A percentile compares a stretch with the other conserved stretches of the same genome.
These are phyloP conservation scores for Gypsophila paniculata DNA, from an alignment of 179 eudicot genomes.

Conservation along the genomic window DNA sequence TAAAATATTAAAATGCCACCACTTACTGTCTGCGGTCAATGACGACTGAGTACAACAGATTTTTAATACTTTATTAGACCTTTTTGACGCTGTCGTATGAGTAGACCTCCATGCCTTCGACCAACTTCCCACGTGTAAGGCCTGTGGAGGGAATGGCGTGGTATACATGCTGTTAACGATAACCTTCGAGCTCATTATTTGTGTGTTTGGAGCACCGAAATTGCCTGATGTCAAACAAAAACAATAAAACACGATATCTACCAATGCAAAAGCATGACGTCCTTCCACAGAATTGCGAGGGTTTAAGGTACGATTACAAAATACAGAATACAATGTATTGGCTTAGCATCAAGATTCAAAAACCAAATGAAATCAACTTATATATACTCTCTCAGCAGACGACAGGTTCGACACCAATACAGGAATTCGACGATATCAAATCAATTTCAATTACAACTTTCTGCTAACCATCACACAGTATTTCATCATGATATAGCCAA, in stretches of 20 bases:
- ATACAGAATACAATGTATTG: background rate
- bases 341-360: background rate
- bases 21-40: conserved; percentile 28
- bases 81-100: conserved; percentile 15
- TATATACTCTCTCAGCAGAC: background rate
- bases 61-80: conserved; percentile 17
- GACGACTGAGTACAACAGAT: conserved; percentile 24
- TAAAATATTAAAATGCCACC: background rate
- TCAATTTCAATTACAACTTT: background rate
- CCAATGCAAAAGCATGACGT: background rate
- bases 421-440: background rate
- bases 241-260: background rate
- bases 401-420: background rate
- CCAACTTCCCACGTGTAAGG: conserved; percentile 20
- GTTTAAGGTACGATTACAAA: background rate
- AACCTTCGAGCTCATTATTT: conserved; percentile 23
- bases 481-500: background rate
- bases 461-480: background rate
- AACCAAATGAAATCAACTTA: background rate
- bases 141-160: conserved; percentile 13
- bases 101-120: conserved; percentile 22
- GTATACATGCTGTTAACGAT: conserved; percentile 8
- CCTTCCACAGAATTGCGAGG: background rate
- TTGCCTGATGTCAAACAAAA: conserved; percentile 25
- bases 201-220: conserved; percentile 29